Percentiles rank a stretch among this genome's conserved stretches.
These are phyloP conservation scores for Colletotrichum spaethianum DNA, from an alignment of 2,329 filamentous ascomycete species.

Conservation along the genomic window DNA sequence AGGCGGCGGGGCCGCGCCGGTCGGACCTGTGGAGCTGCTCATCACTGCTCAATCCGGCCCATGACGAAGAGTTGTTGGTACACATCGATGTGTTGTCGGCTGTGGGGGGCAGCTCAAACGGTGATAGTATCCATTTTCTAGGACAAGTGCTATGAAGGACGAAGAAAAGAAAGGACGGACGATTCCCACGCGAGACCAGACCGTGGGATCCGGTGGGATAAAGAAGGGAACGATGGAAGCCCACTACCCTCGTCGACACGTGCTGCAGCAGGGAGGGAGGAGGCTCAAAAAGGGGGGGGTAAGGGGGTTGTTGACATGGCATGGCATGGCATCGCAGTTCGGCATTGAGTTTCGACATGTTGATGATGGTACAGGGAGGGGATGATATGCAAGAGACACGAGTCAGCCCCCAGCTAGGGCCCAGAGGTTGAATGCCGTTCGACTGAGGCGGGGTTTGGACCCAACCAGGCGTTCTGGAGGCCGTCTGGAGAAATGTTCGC, in stretches of 20 bases:
- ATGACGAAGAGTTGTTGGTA: conserved; percentile 9
- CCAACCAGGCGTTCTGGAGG: background rate
- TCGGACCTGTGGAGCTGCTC: conserved; percentile 22
- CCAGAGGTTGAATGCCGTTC: background rate
- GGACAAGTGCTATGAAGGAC: background rate
- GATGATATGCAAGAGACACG: background rate
- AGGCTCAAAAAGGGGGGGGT: background rate
- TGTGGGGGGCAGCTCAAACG: background rate
- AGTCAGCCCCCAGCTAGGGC: background rate
- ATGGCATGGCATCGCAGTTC: too few species aligned
- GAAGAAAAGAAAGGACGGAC: background rate
- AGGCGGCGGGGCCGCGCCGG: conserved; percentile 37
- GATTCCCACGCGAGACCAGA: background rate
- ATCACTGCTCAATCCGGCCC: conserved; percentile 28
- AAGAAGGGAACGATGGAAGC: background rate
- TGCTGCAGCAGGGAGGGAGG: background rate
- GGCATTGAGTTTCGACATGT: conserved; percentile 20
- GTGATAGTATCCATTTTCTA: background rate
- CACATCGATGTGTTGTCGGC: background rate
- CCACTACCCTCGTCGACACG: background rate
- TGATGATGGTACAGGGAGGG: background rate
- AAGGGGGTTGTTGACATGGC: conserved; percentile 9
- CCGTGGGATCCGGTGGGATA: background rate
- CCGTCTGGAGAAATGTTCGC: background rate
- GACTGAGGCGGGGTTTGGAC: background rate